Evolutionary conservation across 352 stramenopile genomes (phyloP), one percentile per base, ranked within the genome.

Genomic region (Globisporangium ultimum): DNA sequence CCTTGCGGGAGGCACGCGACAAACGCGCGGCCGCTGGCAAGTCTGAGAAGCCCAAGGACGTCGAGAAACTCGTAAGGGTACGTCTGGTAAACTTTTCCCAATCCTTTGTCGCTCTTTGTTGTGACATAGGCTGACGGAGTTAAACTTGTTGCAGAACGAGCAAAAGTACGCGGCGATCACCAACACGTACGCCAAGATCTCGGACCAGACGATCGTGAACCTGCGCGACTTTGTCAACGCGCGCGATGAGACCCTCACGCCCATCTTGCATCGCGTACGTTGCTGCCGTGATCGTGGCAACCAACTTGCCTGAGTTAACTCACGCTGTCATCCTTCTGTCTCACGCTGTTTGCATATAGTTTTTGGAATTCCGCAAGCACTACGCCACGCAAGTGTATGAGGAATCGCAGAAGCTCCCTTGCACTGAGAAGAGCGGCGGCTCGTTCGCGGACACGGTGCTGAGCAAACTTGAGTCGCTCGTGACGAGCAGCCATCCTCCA

Each of bases 51-150:
- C 60, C 73, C 24, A 91, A 91, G 36, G 75, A 91, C 5, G 74
- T 87, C 22, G 80, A 94, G 60, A 88, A 88, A 32, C 72, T 92
- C 50, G 67, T 88, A n/a, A 78, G 84, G 38, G 74, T 80, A 54
- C 24, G 65, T 72, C 21, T 43, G 3, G 7, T 36, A 6, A 36
- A 28, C 24, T 5, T 36, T 36, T 36, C 7, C 28, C 28, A 36
- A 36, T 36, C 28, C 5, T 10, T 36, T 36, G 28, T 36, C 3
- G 28, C 28, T 36, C 28, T 36, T 36, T 5, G 28, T 10, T 40
- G 10, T 24, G 21, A 10, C 28, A 24, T 9, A 22, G 12, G 17
- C 20, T 42, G 1, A 48, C 9, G 17, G 5, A 12, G 17, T 43
- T 40, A 20, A 17, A 1, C 15, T 21, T 42, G 0, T 17, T 14